Base-by-base conservation (phyloP, 148 eudicot genomes). In the Heliosperma pusillum region DNA sequence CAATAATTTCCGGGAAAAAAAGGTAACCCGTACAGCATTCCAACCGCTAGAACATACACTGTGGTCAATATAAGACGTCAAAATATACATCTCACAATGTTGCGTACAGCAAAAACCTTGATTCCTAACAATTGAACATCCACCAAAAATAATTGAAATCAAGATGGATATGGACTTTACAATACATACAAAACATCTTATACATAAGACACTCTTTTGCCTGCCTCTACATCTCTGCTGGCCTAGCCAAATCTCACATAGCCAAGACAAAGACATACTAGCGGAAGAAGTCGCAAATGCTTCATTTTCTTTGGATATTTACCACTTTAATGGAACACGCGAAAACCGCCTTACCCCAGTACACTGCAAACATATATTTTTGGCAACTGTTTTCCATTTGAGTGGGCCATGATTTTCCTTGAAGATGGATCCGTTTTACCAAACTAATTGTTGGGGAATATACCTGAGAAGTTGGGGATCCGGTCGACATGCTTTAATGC, bases 401-500 rank as follows among this genome's bases (percentile, higher is more conserved):
- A n/a, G n/a, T n/a, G n/a, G n/a, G n/a, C n/a, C n/a, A n/a, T n/a
- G n/a, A n/a, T n/a, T n/a, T n/a, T n/a, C n/a, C n/a, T n/a, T 42
- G 45, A 3, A 40, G 44, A 40, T 7, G 44, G 7, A 7, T 40
- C 7, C 7, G 44, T 42, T 42, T 42, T 42, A 42, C 45, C 5
- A 42, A 10, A 42, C 50, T 45, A 45, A 45, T 45, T 45, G 50
- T 59, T 94, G 33, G 97, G 85, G 71, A 89, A 91, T 56, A 94
- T 82, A 21, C 97, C 97, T 0, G 98, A 94, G 85, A 94, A 94
- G 75, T 94, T 91, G 2, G 98, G 97, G 72, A 94, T 90, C 78
- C 83, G 88, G 52, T 94, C 98, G 5, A 94, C 86, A 74, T 91
- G 96, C 85, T 82, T 90, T 79, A 94, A 69, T 10, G 98, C 98